Evolutionary conservation across 2,329 filamentous ascomycete genomes (phyloP).

Genomic region (Hymenoscyphus occultus): DNA sequence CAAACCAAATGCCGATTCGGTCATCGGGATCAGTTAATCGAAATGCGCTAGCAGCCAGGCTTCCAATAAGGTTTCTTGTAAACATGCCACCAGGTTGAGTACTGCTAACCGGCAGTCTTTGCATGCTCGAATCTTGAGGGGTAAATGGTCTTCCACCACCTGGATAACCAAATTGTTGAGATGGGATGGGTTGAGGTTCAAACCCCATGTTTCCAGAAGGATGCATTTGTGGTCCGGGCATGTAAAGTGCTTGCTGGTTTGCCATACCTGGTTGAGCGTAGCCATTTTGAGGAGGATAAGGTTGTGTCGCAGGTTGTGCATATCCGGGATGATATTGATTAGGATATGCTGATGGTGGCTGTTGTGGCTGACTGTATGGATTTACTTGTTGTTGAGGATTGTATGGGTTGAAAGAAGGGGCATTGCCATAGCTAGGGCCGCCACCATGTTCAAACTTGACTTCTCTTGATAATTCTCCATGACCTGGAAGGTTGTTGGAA

Average conservation of each 20-base stretch:
- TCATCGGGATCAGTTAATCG: conserved; percentile 74
- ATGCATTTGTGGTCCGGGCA: conserved; percentile 18
- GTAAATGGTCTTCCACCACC: conserved; percentile 19
- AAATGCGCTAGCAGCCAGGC: conserved; percentile 83
- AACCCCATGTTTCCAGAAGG: conserved; percentile 13
- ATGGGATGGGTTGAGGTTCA: conserved; percentile 17
- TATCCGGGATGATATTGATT: conserved; percentile 30
- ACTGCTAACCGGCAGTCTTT: conserved; percentile 25
- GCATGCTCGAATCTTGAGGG: conserved; percentile 22
- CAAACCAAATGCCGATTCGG: conserved; percentile 92
- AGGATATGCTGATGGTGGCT: conserved; percentile 10
- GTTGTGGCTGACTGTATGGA: conserved; percentile 25
- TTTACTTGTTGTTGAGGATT: conserved; percentile 30
- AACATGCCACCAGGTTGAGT: conserved; percentile 75
- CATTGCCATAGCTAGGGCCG: conserved; percentile 17
- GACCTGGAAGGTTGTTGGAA: conserved; percentile 25
- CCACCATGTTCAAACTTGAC: conserved; percentile 22
- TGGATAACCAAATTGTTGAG: conserved; percentile 12
- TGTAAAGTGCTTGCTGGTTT: conserved; percentile 14
- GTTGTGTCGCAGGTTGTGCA: conserved; percentile 20
- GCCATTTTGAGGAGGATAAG: conserved; percentile 36
- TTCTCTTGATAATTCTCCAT: conserved; percentile 13
- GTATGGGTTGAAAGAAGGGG: conserved; percentile 22
- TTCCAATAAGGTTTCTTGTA: conserved; percentile 91
- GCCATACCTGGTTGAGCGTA: conserved; percentile 38